Conservation (phyloP, 1,139 yeast genomes). For the Nakaseomyces nivariensis region DNA sequence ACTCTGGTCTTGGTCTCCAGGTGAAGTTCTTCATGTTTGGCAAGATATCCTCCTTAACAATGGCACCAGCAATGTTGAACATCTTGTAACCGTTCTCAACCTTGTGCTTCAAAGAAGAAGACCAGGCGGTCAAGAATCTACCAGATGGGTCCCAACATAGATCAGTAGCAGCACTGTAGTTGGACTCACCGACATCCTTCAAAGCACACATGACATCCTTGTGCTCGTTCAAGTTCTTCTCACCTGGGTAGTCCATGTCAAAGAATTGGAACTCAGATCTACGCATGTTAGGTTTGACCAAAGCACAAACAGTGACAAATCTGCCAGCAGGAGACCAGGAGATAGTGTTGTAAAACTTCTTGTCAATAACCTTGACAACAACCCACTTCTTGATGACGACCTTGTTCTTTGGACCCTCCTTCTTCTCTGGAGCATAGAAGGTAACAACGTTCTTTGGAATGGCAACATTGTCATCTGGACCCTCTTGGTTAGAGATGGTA, state of each 20-base stretch:
- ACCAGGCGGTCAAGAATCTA: constrained; percentile 79
- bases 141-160: constrained; percentile 96
- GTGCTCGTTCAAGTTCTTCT: constrained; percentile 30
- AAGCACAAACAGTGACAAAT: constrained; percentile 68
- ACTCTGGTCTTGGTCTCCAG: constrained; percentile 97
- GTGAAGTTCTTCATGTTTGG: constrained; percentile 81
- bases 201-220: constrained; percentile 42
- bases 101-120: constrained; percentile 75
- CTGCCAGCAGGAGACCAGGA: constrained; percentile 93
- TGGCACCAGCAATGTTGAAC: constrained; percentile 73
- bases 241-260: constrained; percentile 79
- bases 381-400: constrained; percentile 46
- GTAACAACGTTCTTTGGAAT: constrained; percentile 62
- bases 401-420: constrained; percentile 28
- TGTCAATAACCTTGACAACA: constrained; percentile 44
- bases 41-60: constrained; percentile 63
- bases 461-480: constrained; percentile 53
- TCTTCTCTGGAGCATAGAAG: constrained; percentile 71
- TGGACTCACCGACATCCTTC: constrained; percentile 53
- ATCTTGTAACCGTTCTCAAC: constrained; percentile 86
- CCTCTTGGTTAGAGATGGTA: constrained; percentile 56
- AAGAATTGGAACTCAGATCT: constrained; percentile 72
- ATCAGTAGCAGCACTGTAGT: constrained; percentile 72
- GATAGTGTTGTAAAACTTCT: constrained; percentile 64
- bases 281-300: constrained; percentile 42